Percentiles rank a stretch among this genome's conserved stretches.
Evolutionary conservation across 345 rosid genomes (phyloP).

Genomic region (Raphanus raphanistrum): DNA sequence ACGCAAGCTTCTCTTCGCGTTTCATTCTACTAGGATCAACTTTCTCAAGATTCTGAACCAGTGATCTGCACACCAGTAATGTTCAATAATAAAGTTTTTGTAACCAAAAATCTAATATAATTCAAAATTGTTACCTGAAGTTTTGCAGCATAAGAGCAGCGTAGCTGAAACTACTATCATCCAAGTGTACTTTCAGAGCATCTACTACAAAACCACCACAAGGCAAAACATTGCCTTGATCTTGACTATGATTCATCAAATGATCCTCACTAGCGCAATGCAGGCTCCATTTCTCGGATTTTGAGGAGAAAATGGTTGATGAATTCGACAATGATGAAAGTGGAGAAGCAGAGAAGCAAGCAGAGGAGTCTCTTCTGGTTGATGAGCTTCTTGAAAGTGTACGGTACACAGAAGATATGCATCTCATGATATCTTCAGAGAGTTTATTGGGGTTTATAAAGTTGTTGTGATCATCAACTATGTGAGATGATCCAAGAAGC

Average conservation of each 20-base stretch:
- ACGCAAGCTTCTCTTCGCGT: slow-evolving; percentile 92
- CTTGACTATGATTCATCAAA: slow-evolving; percentile 40
- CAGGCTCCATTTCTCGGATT: slow-evolving; percentile 63
- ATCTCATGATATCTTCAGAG: slow-evolving; percentile 74
- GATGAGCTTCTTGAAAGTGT: slow-evolving; percentile 52
- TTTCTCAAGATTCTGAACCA: slow-evolving; percentile 74
- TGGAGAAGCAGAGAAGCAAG: slow-evolving; percentile 57
- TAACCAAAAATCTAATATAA: neutral
- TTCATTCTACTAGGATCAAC: slow-evolving; percentile 75
- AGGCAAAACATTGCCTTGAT: slow-evolving; percentile 46
- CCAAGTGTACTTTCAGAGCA: slow-evolving; percentile 55
- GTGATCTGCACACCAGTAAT: slow-evolving; percentile 47
- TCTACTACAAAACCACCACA: slow-evolving; percentile 49
- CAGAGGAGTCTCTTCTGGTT: slow-evolving; percentile 18
- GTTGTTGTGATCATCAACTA: slow-evolving; percentile 25
- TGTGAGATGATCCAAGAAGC: slow-evolving; percentile 54
- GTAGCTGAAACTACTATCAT: slow-evolving; percentile 59
- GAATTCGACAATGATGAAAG: slow-evolving; percentile 63
- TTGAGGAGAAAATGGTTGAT: slow-evolving; percentile 73
- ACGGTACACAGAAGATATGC: slow-evolving; percentile 81
- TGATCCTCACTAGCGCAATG: slow-evolving; percentile 51
- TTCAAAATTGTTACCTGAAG: slow-evolving; percentile 53
- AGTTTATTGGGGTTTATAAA: slow-evolving; percentile 57
- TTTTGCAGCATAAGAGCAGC: slow-evolving; percentile 63
- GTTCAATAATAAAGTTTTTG: neutral